Base-by-base conservation (phyloP, 768 basidiomycete genomes). In the Cyathus striatus region DNA sequence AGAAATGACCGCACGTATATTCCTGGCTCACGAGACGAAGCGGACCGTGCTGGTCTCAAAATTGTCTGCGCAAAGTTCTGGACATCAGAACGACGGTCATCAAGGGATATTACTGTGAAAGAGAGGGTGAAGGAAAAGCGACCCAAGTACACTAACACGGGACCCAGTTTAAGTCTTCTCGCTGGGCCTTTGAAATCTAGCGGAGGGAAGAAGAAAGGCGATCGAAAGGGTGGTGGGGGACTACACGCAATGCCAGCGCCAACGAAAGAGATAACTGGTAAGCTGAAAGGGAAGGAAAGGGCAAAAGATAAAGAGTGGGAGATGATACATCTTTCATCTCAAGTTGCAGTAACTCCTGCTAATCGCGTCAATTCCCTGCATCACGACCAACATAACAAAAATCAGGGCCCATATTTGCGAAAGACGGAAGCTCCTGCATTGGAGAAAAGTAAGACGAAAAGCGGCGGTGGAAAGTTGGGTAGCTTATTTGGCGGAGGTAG, bases 61-160 rank as follows among this genome's bases (percentile, higher is more conserved):
- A 64, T 73, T 24, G 57, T 75, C 22, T 74, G 70, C 46, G 59
- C 71, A 42, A 70, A 66, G 50, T 74, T 73, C 49, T 27, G 38
- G 33, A 50, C 36, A 38, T 43, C n/a, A 38, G 46, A 26, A 9
- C 37, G 36, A 32, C 44, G 41, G 38, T 13, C 21, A 24, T 32
- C 20, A 23, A 20, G 25, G 30, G 7, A 30, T 36, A 44, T 24
- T 35, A 44, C 13, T 30, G 17, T 33, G 20, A 16, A 42, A 21
- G 38, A 42, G 36, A 27, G 25, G 20, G 42, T 36, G 44, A 37
- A 26, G 13, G 38, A 6, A 37, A 22, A 14, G 27, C 25, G 23
- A 9, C 41, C 22, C 2, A 44, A 36, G 34, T 51, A 54, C 33
- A 49, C 50, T 17, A 49, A 44, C 40, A 54, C 50, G 3, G 53